Evolutionary conservation across 140 eudicot genomes (phyloP), one percentile per base, ranked within the genome.

Genomic region (Stevia rebaudiana): DNA sequence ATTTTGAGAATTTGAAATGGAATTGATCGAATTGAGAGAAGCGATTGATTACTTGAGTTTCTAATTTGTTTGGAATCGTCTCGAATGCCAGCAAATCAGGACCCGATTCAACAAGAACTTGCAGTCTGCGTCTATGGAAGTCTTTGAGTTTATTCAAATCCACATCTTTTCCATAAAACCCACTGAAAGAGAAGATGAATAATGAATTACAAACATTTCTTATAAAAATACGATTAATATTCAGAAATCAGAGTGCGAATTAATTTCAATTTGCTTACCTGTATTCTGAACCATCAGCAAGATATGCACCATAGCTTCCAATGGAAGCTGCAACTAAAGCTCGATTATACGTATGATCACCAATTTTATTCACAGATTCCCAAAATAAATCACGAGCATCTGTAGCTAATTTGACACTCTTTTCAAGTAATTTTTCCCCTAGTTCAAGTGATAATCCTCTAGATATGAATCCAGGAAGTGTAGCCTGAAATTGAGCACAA

Each of bases 301-400:
- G 91, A 78, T 78, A 91, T 10, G 98, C 98, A 60, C 98, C 98
- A 65, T 91, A 91, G 83, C 98, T 91, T 75, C 98, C 96, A 37
- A 91, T 63, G 19, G 98, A 91, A 37, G 95, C 98, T 59, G 96
- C 98, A 64, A 91, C 98, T 6, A 87, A 66, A 59, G 96, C 95
- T 65, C 85, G 67, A 69, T 81, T 82, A 69, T 83, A 82, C 24
- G 36, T 30, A 66, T 79, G 74, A 42, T 58, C 74, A 16, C 73
- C 55, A 18, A 37, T 48, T 44, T 57, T 54, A 53, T 72, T 67
- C 5, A 22, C 67, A 6, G 70, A 62, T 57, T 86, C 73, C 91
- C 92, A 84, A 19, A 87, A 91, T 37, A 46, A 67, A 59, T 87
- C 90, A 8, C 98, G 91, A 33, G 92, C 83, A 6, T 87, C 82